phyloP scores from a whole-genome alignment of 257 asterid genomes.

The Solanum virginianum region DNA sequence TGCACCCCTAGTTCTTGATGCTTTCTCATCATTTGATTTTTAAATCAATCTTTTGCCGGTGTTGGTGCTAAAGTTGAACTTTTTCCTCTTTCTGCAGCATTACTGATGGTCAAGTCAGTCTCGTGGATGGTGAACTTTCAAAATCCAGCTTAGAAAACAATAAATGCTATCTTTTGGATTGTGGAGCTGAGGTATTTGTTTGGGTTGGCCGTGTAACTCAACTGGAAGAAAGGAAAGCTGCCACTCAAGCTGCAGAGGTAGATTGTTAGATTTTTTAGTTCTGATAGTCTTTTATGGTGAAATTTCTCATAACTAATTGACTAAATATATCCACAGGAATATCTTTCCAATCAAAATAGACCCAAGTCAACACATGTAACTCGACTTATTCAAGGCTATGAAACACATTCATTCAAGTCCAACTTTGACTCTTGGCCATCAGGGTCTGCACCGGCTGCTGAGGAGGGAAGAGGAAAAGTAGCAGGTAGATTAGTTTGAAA shows the following conservation, averaged over 20 bases:
- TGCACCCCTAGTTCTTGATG: background rate
- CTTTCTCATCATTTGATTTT: background rate
- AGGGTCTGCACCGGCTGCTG: conserved; percentile 68
- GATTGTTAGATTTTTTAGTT: background rate
- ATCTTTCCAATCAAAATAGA: conserved; percentile 70
- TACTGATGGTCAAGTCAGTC: conserved; percentile 37
- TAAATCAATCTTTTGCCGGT: background rate
- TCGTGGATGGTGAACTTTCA: conserved; percentile 56
- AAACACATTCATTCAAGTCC: conserved; percentile 82
- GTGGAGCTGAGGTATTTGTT: conserved; percentile 71
- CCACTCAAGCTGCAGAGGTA: conserved; percentile 63
- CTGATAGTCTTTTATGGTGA: background rate
- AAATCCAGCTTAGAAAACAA: conserved; percentile 62
- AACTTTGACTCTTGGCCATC: conserved; percentile 95
- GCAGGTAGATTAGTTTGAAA: conserved; percentile 50
- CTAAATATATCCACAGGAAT: conserved; percentile 43
- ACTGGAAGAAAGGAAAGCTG: conserved; percentile 67
- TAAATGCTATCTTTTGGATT: conserved; percentile 61
- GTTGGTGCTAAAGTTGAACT: background rate
- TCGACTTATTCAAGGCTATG: conserved; percentile 90
- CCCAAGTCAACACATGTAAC: conserved; percentile 77
- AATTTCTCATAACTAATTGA: conserved; percentile 6
- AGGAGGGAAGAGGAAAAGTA: conserved; percentile 98
- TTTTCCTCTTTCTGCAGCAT: conserved; percentile 28
- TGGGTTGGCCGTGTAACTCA: conserved; percentile 84